Evolutionary conservation across 805 yeast genomes (phyloP), one percentile per base, ranked within the genome.

Genomic region (Candida adriatica): DNA sequence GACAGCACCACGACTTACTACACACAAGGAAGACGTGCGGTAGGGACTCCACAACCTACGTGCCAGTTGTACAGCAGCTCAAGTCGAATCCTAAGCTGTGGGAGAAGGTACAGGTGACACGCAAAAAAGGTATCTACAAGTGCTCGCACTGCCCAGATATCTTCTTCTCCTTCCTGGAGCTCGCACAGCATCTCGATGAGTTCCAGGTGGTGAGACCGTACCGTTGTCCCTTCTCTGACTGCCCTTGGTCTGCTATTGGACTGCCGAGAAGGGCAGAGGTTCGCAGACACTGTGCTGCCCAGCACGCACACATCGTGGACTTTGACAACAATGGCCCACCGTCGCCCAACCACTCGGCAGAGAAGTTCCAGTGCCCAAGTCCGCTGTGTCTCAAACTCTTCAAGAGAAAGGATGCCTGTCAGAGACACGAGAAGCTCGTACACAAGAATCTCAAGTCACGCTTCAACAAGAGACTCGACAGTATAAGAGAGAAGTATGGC

Each of bases 321-420:
- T 19, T 19, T 19, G 22, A 6, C 23, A 6, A 18, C n/a, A n/a
- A n/a, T n/a, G 15, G 20, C 8, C 15, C 4, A 5, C 11, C 18
- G 21, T 3, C 10, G 16, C 22, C 29, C 6, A 10, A 23, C 15
- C 14, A 16, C 13, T 29, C 32, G 8, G 31, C 36, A 15, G 33
- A 32, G 8, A 22, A 16, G 13, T 38, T 39, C n/a, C 26, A 38
- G 5, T 64, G 68, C 35, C 40, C 54, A 0, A 43, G 52, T 27
- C 43, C 48, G 4, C 46, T 47, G 30, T 75, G 82, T 42, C 64
- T 61, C 8, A 70, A 68, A 39, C 46, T 43, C 6, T 74, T 75
- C 44, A 64, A 65, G 38, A 55, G 81, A 30, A 64, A 62, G 32
- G 81, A 75, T 47, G 68, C 79, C 1, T 58, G 66, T 34, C 62